Base-by-base conservation (phyloP, 1,139 yeast genomes). In the Taphrina populina region DNA sequence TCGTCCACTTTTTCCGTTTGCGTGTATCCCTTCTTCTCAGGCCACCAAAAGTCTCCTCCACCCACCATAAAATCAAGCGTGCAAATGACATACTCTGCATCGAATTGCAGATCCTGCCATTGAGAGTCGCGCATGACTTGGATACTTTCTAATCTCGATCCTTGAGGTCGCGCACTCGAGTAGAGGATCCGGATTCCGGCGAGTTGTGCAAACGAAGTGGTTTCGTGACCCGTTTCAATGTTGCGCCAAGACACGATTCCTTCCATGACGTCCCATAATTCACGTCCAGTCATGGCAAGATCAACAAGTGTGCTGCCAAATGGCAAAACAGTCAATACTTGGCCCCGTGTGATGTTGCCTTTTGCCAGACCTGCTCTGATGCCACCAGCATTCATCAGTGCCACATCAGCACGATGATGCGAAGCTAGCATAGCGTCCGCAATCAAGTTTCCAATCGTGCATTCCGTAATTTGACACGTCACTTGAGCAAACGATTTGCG, bases 41-140 rank as follows among this genome's bases (percentile, higher is more conserved):
- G 41, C 56, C 56, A 52, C 56, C 56, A 52, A 41, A 29, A 52
- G 36, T 52, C 56, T 10, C 56, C 56, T 4, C 56, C 56, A 17
- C 27, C 13, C 4, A 29, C 49, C 56, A 52, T 52, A 29, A 52
- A 52, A 44, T 52, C 56, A 10, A 52, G 45, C 15, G 56, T 52
- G 43, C 40, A 44, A 30, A 52, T 30, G 13, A 43, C 43, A 21
- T 52, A 52, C 13, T 17, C 33, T 10, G 21, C 40, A 34, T 13
- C 11, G 15, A 33, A 20, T 13, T 27, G 36, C 5, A 52, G 10
- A 7, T 33, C 43, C 13, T 26, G 30, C 21, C 27, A 43, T 8
- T 19, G 27, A 5, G 13, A 11, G 13, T 32, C 29, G 3, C 23
- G 23, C 6, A 2, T 17, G 23, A 52, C n/a, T 24, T 52, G 27